A percentile compares a stretch with the other conserved stretches of the same genome.
Conservation (phyloP, 495 filamentous ascomycete species). For the Opeltia flavorubescens region DNA sequence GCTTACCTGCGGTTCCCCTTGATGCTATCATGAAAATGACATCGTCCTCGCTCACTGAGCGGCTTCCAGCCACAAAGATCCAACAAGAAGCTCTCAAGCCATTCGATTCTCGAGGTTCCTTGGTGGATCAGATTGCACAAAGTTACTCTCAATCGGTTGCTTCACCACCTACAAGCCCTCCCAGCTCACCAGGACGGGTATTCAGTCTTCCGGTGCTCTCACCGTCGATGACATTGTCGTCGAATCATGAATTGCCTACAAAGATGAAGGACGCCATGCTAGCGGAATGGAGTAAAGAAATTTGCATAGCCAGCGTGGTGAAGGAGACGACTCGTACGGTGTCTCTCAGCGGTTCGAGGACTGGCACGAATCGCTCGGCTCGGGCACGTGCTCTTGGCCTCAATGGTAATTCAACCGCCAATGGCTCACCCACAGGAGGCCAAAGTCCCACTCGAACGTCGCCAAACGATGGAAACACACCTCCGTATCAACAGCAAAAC, state of each 20-base stretch:
- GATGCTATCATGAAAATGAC: conserved; percentile 27
- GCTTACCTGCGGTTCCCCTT: conserved; percentile 37
- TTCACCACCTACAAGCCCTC: conserved; percentile 54
- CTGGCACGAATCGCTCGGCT: conserved; percentile 40
- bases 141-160: conserved; percentile 44
- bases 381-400: conserved; percentile 39
- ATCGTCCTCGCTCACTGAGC: conserved; percentile 16
- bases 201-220: conserved; percentile 45
- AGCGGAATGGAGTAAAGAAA: conserved; percentile 63
- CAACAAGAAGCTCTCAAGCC: conserved; percentile 46
- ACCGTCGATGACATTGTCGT: not conserved
- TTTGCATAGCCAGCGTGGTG: conserved; percentile 50
- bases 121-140: conserved; percentile 59
- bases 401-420: conserved; percentile 32
- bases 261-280: conserved; percentile 59
- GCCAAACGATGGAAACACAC: conserved; percentile 7
- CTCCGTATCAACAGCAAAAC: conserved; percentile 7
- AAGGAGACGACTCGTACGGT: conserved; percentile 48
- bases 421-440: conserved; percentile 14
- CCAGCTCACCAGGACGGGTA: conserved; percentile 53
- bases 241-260: conserved; percentile 22
- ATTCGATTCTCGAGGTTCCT: conserved; percentile 47
- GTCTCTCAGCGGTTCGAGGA: conserved; percentile 59
- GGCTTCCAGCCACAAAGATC: conserved; percentile 24
- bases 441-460: conserved; percentile 18